A percentile compares a stretch with the other conserved stretches of the same genome.
These are phyloP conservation scores for Nemania sp. DNA, from an alignment of 2,329 filamentous ascomycete species.

Conservation along the genomic window DNA sequence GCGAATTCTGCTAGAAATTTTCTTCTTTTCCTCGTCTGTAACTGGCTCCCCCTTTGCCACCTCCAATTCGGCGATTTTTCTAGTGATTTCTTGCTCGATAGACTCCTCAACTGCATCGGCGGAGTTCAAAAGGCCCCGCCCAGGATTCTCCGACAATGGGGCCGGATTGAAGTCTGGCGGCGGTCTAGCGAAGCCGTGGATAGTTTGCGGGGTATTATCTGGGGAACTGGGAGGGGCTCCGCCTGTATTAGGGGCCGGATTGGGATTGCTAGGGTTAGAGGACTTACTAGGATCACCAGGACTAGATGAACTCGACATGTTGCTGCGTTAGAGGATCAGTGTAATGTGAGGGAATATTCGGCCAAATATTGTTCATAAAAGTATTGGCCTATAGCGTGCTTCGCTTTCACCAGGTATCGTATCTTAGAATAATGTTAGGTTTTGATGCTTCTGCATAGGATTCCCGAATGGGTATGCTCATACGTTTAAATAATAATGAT, in stretches of 20 bases:
- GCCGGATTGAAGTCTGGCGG: conserved; percentile 37
- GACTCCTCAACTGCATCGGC: conserved; percentile 33
- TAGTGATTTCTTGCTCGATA: conserved; percentile 37
- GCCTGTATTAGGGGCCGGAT: background rate
- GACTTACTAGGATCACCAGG: background rate
- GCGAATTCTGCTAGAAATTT: conserved; percentile 32
- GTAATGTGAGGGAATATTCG: background rate
- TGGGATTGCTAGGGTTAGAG: background rate
- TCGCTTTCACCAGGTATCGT: background rate
- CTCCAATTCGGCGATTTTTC: conserved; percentile 34
- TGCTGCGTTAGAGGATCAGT: background rate
- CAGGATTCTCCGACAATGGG: conserved; percentile 17
- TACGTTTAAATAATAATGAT: conserved; percentile 15
- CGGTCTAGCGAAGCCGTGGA: conserved; percentile 29
- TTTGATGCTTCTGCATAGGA: background rate
- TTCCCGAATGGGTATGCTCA: background rate
- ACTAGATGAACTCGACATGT: background rate
- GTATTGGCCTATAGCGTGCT: background rate
- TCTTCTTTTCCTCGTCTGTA: conserved; percentile 32
- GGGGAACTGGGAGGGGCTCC: background rate
- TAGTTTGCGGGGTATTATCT: background rate
- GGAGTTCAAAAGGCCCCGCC: conserved; percentile 8
- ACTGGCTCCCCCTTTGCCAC: background rate
- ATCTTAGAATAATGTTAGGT: background rate
- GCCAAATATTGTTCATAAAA: background rate